Base-by-base conservation (phyloP, 495 filamentous ascomycete genomes). In the Aspergillus steynii region DNA sequence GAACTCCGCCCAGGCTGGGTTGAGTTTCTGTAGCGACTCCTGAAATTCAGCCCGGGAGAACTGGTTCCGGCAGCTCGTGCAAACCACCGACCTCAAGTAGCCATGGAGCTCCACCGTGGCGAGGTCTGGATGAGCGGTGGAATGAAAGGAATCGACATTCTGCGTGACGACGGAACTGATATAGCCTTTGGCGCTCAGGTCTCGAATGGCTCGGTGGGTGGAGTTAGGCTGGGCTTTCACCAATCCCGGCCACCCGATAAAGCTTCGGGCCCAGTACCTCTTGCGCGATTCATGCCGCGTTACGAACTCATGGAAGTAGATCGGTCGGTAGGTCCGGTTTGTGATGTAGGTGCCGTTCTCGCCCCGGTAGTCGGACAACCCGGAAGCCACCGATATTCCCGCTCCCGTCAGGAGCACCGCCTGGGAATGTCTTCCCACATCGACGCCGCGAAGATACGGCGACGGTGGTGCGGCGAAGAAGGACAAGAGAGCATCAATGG, bases 91-190 rank as follows among this genome's bases (percentile, higher is more conserved):
- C 64, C 92, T 82, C 48, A 99, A 80, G 69, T 92, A 96, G 59
- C 95, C 95, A 73, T 99, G 95, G 50, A 99, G 80, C 73, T 98
- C 95, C 15, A 93, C 73, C 5, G 91, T 95, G 5, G 83, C 80
- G 12, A 94, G 72, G 1, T 82, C 69, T 3, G 94, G 91, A 72
- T 97, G 94, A 6, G 90, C 86, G 31, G 75, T 71, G 1, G 85
- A 79, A 74, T 99, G 94, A 71, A 97, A 95, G 5, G 93, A 96
- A 72, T 99, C 95, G 28, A 97, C 94, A 70, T 98, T 97, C 71
- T 99, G 95, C 48, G 95, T 99, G 63, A 99, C 85, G 31, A 97
- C 90, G 31, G 78, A 86, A 54, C 83, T 85, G 12, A 96, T 75
- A 53, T 91, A 70, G 0, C 92, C 94, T 68, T 92, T 80, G 27